These are phyloP conservation scores for Hypomontagnella monticulosa DNA, from an alignment of 495 filamentous ascomycete genomes.

Conservation along the genomic window DNA sequence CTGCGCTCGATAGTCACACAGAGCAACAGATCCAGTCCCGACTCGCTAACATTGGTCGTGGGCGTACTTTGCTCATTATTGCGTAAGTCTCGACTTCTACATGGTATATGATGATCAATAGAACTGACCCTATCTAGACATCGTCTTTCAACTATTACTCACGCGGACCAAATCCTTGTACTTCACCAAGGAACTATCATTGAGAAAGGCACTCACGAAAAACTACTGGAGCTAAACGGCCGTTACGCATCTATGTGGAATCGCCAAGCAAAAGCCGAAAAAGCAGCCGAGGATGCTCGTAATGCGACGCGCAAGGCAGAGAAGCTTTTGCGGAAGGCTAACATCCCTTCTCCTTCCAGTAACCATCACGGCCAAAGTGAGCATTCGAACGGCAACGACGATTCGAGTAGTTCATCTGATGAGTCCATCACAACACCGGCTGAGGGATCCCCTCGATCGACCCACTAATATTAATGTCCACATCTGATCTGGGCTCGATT, in stretches of 20 bases:
- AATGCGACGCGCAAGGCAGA: constrained; percentile 65
- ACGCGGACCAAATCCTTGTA: constrained; percentile 95
- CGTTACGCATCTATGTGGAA: constrained; percentile 94
- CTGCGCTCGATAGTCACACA: constrained; percentile 92
- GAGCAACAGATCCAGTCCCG: constrained; percentile 95
- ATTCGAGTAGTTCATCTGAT: constrained; percentile 48
- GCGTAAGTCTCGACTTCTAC: constrained; percentile 55
- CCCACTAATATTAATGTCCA: constrained; percentile 41
- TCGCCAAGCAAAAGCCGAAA: constrained; percentile 90
- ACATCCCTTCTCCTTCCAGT: constrained; percentile 44
- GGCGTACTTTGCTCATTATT: constrained; percentile 79
- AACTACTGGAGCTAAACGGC: constrained; percentile 79
- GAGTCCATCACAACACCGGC: constrained; percentile 31
- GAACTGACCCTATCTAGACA: constrained; percentile 59
- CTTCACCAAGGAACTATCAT: constrained; percentile 83
- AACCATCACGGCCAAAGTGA: constrained; percentile 39
- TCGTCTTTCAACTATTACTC: constrained; percentile 92
- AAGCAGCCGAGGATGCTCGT: constrained; percentile 78
- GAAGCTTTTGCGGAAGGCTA: constrained; percentile 59
- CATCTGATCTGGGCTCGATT: constrained; percentile 33
- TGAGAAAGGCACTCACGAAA: constrained; percentile 87
- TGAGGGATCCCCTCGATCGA: constrained; percentile 33
- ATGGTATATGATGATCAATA: constrained; percentile 1
- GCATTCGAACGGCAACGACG: constrained; percentile 32
- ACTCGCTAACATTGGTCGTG: constrained; percentile 78